Evolutionary conservation across 768 basidiomycete genomes (phyloP).

Genomic region (Boletus sp.): DNA sequence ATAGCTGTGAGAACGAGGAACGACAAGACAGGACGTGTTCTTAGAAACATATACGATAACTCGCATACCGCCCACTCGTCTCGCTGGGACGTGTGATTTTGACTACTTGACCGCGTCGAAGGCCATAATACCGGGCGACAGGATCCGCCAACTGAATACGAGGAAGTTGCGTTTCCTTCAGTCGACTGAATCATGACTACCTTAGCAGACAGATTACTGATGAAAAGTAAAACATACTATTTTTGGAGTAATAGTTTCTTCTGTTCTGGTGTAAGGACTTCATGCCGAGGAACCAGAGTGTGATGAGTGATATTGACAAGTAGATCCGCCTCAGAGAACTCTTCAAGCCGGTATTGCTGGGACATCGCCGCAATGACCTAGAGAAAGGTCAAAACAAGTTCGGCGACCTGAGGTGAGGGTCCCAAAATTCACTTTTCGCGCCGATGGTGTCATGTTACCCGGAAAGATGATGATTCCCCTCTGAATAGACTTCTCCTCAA

Average conservation of each 20-base stretch:
- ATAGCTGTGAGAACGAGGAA: not conserved
- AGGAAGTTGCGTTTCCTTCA: slow-evolving; percentile 97
- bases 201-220: slow-evolving; percentile 6
- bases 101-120: slow-evolving; percentile 93
- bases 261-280: slow-evolving; percentile 80
- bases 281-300: slow-evolving; percentile 89
- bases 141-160: slow-evolving; percentile 96
- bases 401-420: not conserved
- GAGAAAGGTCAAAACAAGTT: slow-evolving; percentile 1
- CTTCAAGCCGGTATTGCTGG: slow-evolving; percentile 82
- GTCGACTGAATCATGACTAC: slow-evolving; percentile 54
- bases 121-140: slow-evolving; percentile 97
- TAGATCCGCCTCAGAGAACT: slow-evolving; percentile 94
- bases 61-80: slow-evolving; percentile 91
- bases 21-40: not conserved
- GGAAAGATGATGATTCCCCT: slow-evolving; percentile 95
- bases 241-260: slow-evolving; percentile 83
- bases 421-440: slow-evolving; percentile 68
- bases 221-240: slow-evolving; percentile 67
- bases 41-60: slow-evolving; percentile 88
- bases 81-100: slow-evolving; percentile 97
- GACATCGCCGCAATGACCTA: slow-evolving; percentile 94
- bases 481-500: slow-evolving; percentile 89
- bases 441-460: slow-evolving; percentile 94
- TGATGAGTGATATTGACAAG: slow-evolving; percentile 98